These are phyloP conservation scores for Teunomyces aglyptinius DNA, from an alignment of 805 yeast genomes.

Conservation along the genomic window DNA sequence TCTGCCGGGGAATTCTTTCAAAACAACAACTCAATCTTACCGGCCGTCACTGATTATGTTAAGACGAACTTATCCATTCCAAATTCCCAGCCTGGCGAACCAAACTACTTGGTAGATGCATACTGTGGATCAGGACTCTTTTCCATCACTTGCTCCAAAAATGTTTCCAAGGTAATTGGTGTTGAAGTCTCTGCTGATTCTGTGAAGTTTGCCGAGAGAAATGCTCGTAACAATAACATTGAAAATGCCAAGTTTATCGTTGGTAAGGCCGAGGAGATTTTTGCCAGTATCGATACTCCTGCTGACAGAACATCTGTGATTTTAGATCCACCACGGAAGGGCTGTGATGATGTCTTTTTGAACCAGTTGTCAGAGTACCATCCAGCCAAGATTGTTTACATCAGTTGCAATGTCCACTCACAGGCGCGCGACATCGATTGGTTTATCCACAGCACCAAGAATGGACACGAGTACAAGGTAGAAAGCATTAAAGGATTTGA, in stretches of 20 bases:
- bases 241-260: slow-evolving; percentile 79
- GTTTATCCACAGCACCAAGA: slow-evolving; percentile 63
- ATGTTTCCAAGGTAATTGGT: slow-evolving; percentile 84
- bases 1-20: slow-evolving; percentile 97
- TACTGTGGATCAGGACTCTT: slow-evolving; percentile 96
- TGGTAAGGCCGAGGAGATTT: slow-evolving; percentile 91
- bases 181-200: slow-evolving; percentile 93
- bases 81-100: slow-evolving; percentile 28
- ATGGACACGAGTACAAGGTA: slow-evolving; percentile 63
- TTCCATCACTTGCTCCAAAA: slow-evolving; percentile 77
- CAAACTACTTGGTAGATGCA: slow-evolving; percentile 80
- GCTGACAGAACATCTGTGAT: slow-evolving; percentile 79
- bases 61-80: slow-evolving; percentile 56
- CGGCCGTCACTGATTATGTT: slow-evolving; percentile 79
- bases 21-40: slow-evolving; percentile 88
- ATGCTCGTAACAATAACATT: slow-evolving; percentile 74
- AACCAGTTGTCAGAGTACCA: slow-evolving; percentile 78
- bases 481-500: slow-evolving; percentile 93
- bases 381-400: slow-evolving; percentile 88
- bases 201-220: slow-evolving; percentile 79
- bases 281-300: slow-evolving; percentile 75
- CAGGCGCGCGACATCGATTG: slow-evolving; percentile 93
- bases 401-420: slow-evolving; percentile 95
- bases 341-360: slow-evolving; percentile 86
- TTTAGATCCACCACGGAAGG: slow-evolving; percentile 96